Percentiles rank a stretch among this genome's conserved stretches.
These are phyloP conservation scores for Yamadazyma sp. DNA, from an alignment of 1,139 yeast species.

Conservation along the genomic window DNA sequence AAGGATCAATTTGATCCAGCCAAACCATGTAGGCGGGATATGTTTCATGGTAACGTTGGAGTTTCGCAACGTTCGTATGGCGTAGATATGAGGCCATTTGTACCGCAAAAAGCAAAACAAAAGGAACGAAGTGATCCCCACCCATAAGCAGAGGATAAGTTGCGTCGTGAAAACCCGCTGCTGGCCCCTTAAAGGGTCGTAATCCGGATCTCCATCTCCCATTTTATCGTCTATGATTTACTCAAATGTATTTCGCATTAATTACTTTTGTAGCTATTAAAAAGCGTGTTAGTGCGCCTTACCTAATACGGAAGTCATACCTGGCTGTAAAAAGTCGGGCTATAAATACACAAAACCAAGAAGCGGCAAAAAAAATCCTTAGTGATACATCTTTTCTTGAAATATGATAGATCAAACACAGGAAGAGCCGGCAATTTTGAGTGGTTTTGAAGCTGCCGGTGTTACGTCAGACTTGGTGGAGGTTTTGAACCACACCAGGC, in stretches of 20 bases:
- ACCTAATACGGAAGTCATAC: too few species aligned
- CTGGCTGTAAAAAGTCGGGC: too few species aligned
- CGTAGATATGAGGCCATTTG: slow-evolving; percentile 53
- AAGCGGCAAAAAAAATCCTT: too few species aligned
- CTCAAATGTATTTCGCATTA: not conserved
- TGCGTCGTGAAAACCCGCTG: slow-evolving; percentile 49
- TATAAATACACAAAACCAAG: too few species aligned
- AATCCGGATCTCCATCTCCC: slow-evolving; percentile 16
- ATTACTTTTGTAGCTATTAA: too few species aligned
- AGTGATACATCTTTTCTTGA: too few species aligned
- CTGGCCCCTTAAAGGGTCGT: slow-evolving; percentile 36
- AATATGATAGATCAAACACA: not conserved
- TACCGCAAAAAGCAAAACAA: slow-evolving; percentile 44
- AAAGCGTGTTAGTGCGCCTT: slow-evolving; percentile 1
- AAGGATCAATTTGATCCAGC: slow-evolving; percentile 41
- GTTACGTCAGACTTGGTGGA: not conserved
- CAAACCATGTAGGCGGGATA: slow-evolving; percentile 39
- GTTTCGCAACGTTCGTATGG: slow-evolving; percentile 45
- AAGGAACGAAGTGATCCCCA: slow-evolving; percentile 36
- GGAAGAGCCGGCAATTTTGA: not conserved
- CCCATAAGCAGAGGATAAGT: slow-evolving; percentile 35
- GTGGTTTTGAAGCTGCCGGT: not conserved
- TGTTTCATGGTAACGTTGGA: slow-evolving; percentile 27
- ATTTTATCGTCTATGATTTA: slow-evolving; percentile 6
- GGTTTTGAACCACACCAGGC: not conserved